These are phyloP conservation scores for Tetrastigma voinierianum DNA, from an alignment of 164 flowering plant genomes.

Conservation along the genomic window DNA sequence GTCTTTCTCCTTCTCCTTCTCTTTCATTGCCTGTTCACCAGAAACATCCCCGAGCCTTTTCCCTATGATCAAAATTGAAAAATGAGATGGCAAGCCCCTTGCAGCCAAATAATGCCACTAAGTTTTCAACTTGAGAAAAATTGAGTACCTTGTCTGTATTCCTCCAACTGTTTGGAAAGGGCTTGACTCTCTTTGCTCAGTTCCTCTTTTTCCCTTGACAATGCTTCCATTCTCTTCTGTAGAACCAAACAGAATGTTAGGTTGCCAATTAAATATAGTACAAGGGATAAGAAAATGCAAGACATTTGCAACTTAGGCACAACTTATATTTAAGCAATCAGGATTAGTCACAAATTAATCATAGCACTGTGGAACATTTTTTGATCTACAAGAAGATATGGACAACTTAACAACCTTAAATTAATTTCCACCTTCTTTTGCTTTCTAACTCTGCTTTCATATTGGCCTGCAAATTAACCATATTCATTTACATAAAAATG, in stretches of 20 bases:
- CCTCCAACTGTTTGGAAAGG: constrained; percentile 70
- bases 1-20: constrained; percentile 70
- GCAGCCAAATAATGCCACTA: background rate
- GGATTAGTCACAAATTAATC: background rate
- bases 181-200: constrained; percentile 56
- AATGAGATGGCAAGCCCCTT: background rate
- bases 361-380: too few relatives aligned
- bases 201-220: constrained; percentile 71
- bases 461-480: constrained; percentile 32
- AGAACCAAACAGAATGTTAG: constrained; percentile 6
- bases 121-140: background rate
- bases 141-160: constrained; percentile 51
- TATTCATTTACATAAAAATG: background rate
- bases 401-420: constrained; percentile 37
- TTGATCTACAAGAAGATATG: background rate
- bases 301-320: too few relatives aligned
- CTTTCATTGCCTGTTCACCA: constrained; percentile 65
- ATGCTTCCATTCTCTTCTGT: constrained; percentile 45
- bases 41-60: constrained; percentile 50
- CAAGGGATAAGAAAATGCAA: background rate
- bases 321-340: too few relatives aligned
- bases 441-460: constrained; percentile 56
- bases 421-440: constrained; percentile 33
- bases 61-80: constrained; percentile 21
- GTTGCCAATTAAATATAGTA: background rate